phyloP scores from a whole-genome alignment of 2,329 filamentous ascomycete species.

The Penicillium sp. region DNA sequence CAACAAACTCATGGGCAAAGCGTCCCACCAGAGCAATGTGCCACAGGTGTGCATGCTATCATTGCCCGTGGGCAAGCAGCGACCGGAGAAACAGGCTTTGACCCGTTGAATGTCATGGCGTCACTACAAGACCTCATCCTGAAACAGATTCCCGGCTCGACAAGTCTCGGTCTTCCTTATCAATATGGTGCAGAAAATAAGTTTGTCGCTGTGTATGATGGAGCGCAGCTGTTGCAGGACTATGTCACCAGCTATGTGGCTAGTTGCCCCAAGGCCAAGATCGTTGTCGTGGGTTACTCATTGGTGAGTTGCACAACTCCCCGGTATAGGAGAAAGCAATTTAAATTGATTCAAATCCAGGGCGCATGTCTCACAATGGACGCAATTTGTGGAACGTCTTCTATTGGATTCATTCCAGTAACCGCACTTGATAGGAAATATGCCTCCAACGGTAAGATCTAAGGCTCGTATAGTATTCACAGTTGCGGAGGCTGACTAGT shows the following conservation, averaged over 20 bases:
- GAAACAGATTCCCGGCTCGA: conserved; percentile 25
- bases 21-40: conserved; percentile 13
- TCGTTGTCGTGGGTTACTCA: conserved; percentile 24
- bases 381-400: conserved; percentile 24
- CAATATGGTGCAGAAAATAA: conserved; percentile 19
- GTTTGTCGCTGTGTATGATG: conserved; percentile 16
- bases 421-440: conserved; percentile 15
- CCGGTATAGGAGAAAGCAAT: not conserved
- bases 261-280: conserved; percentile 20
- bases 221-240: conserved; percentile 20
- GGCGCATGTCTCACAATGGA: conserved; percentile 24
- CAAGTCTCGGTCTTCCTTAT: conserved; percentile 24
- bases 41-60: conserved; percentile 22
- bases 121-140: conserved; percentile 17
- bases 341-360: not conserved
- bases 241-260: conserved; percentile 20
- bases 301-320: conserved; percentile 6
- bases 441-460: conserved; percentile 9
- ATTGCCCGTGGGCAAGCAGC: conserved; percentile 23
- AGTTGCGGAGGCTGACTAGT: not conserved
- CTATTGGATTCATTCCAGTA: conserved; percentile 14
- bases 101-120: conserved; percentile 21
- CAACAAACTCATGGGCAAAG: conserved; percentile 13
- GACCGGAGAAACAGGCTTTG: conserved; percentile 1
- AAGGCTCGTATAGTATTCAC: no score